Evolutionary conservation across 371 early-diverging fungal species (phyloP), one percentile per base, ranked within the genome.

Genomic region (Mucor plumbeus): DNA sequence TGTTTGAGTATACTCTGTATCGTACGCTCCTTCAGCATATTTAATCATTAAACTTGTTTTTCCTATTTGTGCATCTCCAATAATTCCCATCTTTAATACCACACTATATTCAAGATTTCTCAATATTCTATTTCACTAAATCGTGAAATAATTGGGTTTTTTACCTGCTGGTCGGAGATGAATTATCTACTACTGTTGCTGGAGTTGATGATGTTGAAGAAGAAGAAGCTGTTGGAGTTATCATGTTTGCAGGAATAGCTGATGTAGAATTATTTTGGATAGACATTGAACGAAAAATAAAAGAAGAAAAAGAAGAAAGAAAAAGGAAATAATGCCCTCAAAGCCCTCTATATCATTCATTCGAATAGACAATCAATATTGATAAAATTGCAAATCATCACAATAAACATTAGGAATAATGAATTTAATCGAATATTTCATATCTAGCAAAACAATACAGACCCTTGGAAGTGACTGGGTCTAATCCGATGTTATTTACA

Each of bases 11-110:
- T 97, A 97, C 68, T 96, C 95, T 59, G 95, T 92, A 70, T 96
- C 96, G 75, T 95, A 99, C 33, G 92, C 92, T 1, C 97, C 96
- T 78, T 99, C 99, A 33, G 97, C 97, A 73, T 98, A 99, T 79
- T 97, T 97, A 59, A 95, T 95, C 97, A 99, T 97, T 67, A 99
- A 78, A 64, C 93, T 94, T 7, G 99, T 99, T 77, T 99, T 99
- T 19, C 99, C 99, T 36, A 99, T 99, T 75, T 99, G 99, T 50
- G 95, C 91, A 75, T 99, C 98, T 31, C 99, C 99, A 44, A 99
- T 94, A 88, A 99, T 95, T 21, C 99, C 98, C 61, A 99, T 95
- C 79, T 99, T 99, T 57, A 96, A 76, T 19, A 96, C 87, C 39
- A 95, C 89, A 43, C 82, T 81, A 47, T 34, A 14, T 41, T 9